phyloP scores from a whole-genome alignment of 1,139 yeast species.

The Zygosaccharomyces sapae region DNA sequence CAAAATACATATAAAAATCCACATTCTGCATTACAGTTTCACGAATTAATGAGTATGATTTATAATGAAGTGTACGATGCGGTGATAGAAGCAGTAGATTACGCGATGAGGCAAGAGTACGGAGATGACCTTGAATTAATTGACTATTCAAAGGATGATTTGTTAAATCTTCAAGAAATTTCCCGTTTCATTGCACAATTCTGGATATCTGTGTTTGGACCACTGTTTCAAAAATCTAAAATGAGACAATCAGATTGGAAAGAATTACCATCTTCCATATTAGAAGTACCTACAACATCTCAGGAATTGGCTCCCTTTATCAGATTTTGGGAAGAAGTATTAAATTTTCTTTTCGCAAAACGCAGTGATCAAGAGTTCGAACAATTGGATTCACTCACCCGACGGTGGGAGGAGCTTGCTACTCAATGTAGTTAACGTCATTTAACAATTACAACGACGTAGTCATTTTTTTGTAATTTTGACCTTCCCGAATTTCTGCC shows the following conservation, averaged over 20 bases:
- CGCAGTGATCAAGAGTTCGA: constrained; percentile 41
- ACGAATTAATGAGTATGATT: constrained; percentile 18
- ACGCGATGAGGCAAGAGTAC: constrained; percentile 51
- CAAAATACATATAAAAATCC: background rate
- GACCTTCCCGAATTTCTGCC: constrained; percentile 18
- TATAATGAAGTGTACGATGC: constrained; percentile 44
- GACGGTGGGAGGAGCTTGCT: constrained; percentile 42
- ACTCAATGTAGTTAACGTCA: constrained; percentile 5
- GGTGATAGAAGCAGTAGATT: constrained; percentile 47
- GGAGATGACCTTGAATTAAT: constrained; percentile 54
- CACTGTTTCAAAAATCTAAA: constrained; percentile 37
- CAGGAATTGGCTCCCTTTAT: constrained; percentile 42
- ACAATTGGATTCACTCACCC: constrained; percentile 40
- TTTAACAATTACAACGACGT: background rate
- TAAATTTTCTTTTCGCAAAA: constrained; percentile 43
- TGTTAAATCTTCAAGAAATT: constrained; percentile 43
- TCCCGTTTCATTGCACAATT: constrained; percentile 43
- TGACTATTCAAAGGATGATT: constrained; percentile 42
- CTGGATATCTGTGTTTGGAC: constrained; percentile 58
- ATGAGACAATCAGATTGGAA: constrained; percentile 31
- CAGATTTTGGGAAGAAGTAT: constrained; percentile 49
- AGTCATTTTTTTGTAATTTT: constrained; percentile 10
- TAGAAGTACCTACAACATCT: constrained; percentile 35
- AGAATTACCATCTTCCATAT: constrained; percentile 27
- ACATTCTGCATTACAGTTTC: constrained; percentile 2